Evolutionary conservation across 305 asterid genomes (phyloP).

Genomic region (Fraxinus sp.): DNA sequence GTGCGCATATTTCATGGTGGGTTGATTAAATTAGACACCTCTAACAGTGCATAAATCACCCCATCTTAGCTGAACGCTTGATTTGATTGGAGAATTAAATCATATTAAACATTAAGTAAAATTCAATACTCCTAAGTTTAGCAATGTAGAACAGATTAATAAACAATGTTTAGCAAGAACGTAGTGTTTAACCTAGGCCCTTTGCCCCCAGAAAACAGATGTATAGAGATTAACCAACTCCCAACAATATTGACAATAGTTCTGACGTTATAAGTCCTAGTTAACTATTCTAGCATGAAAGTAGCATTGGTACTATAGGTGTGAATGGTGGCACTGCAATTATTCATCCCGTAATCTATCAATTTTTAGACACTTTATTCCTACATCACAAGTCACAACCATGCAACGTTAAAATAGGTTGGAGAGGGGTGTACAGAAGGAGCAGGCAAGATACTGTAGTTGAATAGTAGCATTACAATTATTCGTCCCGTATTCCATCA

Average conservation of each 20-base stretch:
- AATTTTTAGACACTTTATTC: not conserved
- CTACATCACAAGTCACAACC: not conserved
- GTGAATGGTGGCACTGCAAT: not conserved
- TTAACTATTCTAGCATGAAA: not conserved
- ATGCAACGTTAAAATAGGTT: not conserved
- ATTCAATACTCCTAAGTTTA: not conserved
- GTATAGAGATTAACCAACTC: not conserved
- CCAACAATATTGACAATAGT: not conserved
- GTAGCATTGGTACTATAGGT: not conserved
- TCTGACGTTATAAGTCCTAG: not conserved
- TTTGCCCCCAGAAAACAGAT: not conserved
- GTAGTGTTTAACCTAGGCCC: not conserved
- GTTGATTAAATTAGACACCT: slow-evolving; percentile 6
- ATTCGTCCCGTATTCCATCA: not conserved
- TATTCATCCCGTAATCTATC: not conserved
- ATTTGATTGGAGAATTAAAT: not conserved
- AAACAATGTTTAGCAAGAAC: not conserved
- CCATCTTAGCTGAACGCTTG: not conserved
- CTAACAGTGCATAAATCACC: not conserved
- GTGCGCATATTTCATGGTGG: not conserved
- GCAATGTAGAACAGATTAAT: not conserved
- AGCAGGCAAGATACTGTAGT: not conserved
- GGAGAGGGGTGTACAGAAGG: not conserved
- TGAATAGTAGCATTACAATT: not conserved
- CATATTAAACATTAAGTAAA: not conserved